Evolutionary conservation across 108 stramenopile genomes (phyloP), one percentile per base, ranked within the genome.

Genomic region (Skeletonema tropicum): DNA sequence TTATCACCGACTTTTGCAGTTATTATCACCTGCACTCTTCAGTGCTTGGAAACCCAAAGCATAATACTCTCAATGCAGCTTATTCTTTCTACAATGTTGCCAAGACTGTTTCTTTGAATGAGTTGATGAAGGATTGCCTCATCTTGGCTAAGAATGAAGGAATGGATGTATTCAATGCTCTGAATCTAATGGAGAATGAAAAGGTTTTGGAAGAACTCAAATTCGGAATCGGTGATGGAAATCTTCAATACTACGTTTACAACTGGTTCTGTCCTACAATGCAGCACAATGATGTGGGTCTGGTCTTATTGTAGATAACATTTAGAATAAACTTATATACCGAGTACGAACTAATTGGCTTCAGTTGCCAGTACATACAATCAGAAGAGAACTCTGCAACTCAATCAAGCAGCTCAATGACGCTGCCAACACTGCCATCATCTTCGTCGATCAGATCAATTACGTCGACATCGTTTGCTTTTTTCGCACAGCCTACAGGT

Each of bases 1-100:
- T 88, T 26, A 85, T 98, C 48, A 95, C 95, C 9, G 96, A 96
- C 78, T 75, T 97, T 66, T 83, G 89, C 74, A 93, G 90, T 73
- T 99, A 95, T 68, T 99, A 98, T 79, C 97, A 99, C 76, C 77
- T 99, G 57, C 97, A 97, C 41, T 93, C 92, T 23, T 89, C 96
- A 0, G 94, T 98, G 55, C 85, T 97, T 26, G 86, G 84, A 17
- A 80, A 89, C 45, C 68, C 94, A 60, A 76, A 87, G 52, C 85
- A 94, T 65, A 92, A 98, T 68, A 88, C 84, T 15, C 84, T 99
- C 42, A 77, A 84, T 75, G 99, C 98, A 7, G 99, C 94, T 6
- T 99, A 98, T 83, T 92, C 90, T 17, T 99, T 92, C 76, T 99
- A 99, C 91, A 99, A 98, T 78, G 96, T 99, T 14, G 98, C 98